Conservation (phyloP, 257 asterid genomes). For the Salvia miltiorrhiza region DNA sequence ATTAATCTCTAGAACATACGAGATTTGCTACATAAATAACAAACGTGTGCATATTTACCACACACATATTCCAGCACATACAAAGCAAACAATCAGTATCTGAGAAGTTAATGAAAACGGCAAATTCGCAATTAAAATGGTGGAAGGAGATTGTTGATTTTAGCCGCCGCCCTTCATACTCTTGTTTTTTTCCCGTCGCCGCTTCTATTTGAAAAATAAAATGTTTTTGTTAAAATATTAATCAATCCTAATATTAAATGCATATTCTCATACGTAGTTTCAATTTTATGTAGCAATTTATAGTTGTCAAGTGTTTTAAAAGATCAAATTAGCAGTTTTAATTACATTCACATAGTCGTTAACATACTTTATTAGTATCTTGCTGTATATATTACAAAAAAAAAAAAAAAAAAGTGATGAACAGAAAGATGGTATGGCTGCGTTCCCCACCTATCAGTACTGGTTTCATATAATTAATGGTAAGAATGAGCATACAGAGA, state of each 20-base stretch:
- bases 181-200: conserved; percentile 70
- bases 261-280: no score
- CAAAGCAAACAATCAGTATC: background rate
- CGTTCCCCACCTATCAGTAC: background rate
- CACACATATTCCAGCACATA: no score
- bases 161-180: conserved; percentile 37
- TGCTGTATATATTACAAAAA: background rate
- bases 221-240: no score
- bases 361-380: background rate
- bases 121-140: conserved; percentile 74
- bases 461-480: background rate
- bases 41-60: background rate
- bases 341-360: background rate
- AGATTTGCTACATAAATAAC: background rate
- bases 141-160: conserved; percentile 62
- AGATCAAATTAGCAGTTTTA: background rate
- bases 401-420: background rate
- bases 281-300: background rate
- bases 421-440: background rate
- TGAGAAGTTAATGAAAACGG: conserved; percentile 62
- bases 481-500: background rate
- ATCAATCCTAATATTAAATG: no score
- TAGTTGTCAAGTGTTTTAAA: background rate
- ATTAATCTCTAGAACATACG: background rate
- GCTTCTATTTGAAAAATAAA: background rate